These are phyloP conservation scores for Carex sylvatica DNA, from an alignment of 202 grass and related monocot genomes.

Conservation along the genomic window DNA sequence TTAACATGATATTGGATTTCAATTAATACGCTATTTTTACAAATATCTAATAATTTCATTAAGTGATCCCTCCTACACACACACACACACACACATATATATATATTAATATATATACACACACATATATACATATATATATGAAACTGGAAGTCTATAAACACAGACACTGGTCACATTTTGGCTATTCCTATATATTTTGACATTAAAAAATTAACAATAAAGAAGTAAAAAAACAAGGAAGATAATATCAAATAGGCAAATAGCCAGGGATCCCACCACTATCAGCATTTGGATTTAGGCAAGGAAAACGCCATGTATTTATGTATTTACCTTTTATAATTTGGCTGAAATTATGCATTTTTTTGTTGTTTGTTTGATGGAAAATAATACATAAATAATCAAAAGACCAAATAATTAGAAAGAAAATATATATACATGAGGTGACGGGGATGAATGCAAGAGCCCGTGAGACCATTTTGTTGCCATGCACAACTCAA, in stretches of 20 bases:
- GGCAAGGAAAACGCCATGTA: neutral
- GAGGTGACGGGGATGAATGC: slow-evolving; percentile 8
- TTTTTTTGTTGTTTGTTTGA: neutral
- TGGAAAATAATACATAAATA: neutral
- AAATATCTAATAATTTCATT: no score
- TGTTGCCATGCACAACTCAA: slow-evolving; percentile 21
- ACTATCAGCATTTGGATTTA: neutral
- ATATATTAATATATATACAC: neutral
- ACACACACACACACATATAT: no score
- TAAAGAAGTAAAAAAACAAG: neutral
- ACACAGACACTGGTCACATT: neutral
- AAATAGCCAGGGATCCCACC: neutral
- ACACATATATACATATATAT: neutral
- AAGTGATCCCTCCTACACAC: no score
- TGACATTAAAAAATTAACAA: neutral
- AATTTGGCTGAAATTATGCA: neutral
- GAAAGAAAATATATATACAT: neutral
- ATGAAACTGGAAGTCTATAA: neutral
- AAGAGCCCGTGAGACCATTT: slow-evolving; percentile 17
- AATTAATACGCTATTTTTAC: no score
- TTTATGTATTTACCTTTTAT: neutral
- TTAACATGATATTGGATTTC: no score
- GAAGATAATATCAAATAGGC: neutral
- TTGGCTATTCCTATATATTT: neutral
- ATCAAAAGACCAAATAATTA: neutral